phyloP scores from a whole-genome alignment of 192 early-diverging fungal species.

The Coemansia sp. region DNA sequence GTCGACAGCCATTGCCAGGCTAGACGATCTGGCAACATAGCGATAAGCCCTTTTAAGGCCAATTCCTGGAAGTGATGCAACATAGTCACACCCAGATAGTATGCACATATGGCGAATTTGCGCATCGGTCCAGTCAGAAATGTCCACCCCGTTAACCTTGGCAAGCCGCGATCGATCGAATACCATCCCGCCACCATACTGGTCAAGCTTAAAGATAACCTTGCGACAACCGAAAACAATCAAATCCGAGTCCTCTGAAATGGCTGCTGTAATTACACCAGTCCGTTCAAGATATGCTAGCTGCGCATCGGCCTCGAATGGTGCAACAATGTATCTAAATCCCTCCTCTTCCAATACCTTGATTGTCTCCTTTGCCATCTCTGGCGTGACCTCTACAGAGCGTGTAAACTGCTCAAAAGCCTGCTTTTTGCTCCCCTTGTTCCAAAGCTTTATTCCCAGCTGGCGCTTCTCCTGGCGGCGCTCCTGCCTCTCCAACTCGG shows the following conservation, averaged over 20 bases:
- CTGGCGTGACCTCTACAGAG: conserved; percentile 78
- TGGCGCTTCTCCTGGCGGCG: conserved; percentile 57
- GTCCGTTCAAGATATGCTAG: conserved; percentile 74
- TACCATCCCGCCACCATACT: conserved; percentile 63
- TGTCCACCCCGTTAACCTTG: conserved; percentile 46
- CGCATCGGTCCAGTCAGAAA: conserved; percentile 57
- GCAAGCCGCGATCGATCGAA: conserved; percentile 60
- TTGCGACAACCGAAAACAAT: conserved; percentile 87
- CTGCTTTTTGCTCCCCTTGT: conserved; percentile 55
- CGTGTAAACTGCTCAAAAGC: conserved; percentile 73
- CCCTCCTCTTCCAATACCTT: conserved; percentile 58
- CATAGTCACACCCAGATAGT: conserved; percentile 97
- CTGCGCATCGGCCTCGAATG: conserved; percentile 98
- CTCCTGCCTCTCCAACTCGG: conserved; percentile 62
- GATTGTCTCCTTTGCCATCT: conserved; percentile 79
- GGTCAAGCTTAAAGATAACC: conserved; percentile 82
- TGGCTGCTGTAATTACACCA: conserved; percentile 69
- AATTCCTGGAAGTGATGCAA: conserved; percentile 77
- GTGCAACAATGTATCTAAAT: conserved; percentile 83
- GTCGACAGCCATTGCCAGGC: conserved; percentile 56
- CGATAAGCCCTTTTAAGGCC: conserved; percentile 79
- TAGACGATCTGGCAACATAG: conserved; percentile 56
- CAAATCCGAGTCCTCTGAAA: conserved; percentile 96
- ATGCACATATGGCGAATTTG: conserved; percentile 90
- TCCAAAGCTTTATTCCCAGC: conserved; percentile 57